A percentile compares a stretch with the other conserved stretches of the same genome.
These are phyloP conservation scores for Diaporthe humulicola DNA, from an alignment of 2,329 filamentous ascomycete genomes.

Conservation along the genomic window DNA sequence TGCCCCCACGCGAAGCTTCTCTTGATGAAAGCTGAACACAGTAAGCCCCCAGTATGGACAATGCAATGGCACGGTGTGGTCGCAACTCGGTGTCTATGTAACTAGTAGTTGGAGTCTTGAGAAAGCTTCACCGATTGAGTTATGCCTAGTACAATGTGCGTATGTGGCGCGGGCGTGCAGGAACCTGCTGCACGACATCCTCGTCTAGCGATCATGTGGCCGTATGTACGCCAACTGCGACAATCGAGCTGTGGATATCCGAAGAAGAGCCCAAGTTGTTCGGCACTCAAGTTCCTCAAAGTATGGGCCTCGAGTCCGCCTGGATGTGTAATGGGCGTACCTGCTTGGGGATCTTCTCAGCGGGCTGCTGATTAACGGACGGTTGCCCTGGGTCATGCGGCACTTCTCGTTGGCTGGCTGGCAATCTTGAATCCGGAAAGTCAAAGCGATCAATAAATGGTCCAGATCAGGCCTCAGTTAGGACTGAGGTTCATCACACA, in stretches of 20 bases:
- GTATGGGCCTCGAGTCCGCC: too few species aligned
- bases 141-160: background rate
- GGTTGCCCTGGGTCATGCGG: background rate
- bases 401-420: too few species aligned
- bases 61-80: background rate
- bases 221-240: background rate
- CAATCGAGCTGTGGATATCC: background rate
- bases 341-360: background rate
- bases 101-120: background rate
- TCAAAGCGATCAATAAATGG: too few species aligned
- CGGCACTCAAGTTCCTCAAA: background rate
- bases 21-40: background rate
- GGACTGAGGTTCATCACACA: background rate
- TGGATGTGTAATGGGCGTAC: background rate
- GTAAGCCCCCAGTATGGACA: background rate
- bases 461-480: background rate
- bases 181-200: slow-evolving; percentile 17
- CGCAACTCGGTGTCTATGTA: background rate
- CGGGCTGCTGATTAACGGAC: background rate
- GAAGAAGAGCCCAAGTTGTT: background rate
- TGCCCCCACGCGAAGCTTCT: background rate
- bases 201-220: slow-evolving; percentile 1
- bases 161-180: slow-evolving; percentile 10
- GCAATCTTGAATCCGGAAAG: background rate
- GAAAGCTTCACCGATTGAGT: background rate